Percentiles rank a stretch among this genome's conserved stretches.
These are phyloP conservation scores for Cordyceps tenuipes DNA, from an alignment of 2,329 filamentous ascomycete genomes.

Conservation along the genomic window DNA sequence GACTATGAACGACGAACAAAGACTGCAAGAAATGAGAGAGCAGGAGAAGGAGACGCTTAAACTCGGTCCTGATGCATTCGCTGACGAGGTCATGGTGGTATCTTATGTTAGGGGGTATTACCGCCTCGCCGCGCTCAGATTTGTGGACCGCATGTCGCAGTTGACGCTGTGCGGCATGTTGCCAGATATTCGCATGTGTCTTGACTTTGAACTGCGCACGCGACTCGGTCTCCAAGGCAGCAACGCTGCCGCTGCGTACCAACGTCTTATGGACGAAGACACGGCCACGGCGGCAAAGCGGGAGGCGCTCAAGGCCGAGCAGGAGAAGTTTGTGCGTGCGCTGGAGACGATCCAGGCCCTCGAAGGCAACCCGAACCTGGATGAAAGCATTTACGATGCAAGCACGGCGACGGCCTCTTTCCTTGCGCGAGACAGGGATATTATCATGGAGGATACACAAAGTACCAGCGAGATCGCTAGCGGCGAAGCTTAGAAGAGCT, in stretches of 20 bases:
- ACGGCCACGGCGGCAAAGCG: conserved; percentile 32
- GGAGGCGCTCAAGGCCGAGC: conserved; percentile 33
- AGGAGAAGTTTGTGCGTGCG: conserved; percentile 38
- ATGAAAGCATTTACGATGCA: conserved; percentile 12
- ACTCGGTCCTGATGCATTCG: conserved; percentile 50
- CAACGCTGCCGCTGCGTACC: conserved; percentile 25
- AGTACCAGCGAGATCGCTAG: conserved; percentile 6
- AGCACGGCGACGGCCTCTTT: not conserved
- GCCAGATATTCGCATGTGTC: conserved; percentile 31
- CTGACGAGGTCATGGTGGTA: conserved; percentile 52
- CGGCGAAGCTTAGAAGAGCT: conserved; percentile 1
- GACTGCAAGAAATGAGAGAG: conserved; percentile 32
- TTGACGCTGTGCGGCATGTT: conserved; percentile 42
- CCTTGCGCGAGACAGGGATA: not conserved
- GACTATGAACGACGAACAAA: conserved; percentile 40
- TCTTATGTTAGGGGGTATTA: conserved; percentile 62
- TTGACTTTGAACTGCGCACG: conserved; percentile 35
- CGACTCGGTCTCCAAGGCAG: conserved; percentile 33
- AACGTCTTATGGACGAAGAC: conserved; percentile 42
- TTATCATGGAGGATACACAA: conserved; percentile 4
- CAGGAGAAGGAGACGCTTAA: conserved; percentile 35
- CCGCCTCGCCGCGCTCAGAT: conserved; percentile 53
- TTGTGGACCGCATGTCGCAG: conserved; percentile 48
- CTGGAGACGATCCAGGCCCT: conserved; percentile 37
- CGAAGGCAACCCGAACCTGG: conserved; percentile 26